Conservation (phyloP, 1,139 yeast genomes). For the Yamadazyma oceani region DNA sequence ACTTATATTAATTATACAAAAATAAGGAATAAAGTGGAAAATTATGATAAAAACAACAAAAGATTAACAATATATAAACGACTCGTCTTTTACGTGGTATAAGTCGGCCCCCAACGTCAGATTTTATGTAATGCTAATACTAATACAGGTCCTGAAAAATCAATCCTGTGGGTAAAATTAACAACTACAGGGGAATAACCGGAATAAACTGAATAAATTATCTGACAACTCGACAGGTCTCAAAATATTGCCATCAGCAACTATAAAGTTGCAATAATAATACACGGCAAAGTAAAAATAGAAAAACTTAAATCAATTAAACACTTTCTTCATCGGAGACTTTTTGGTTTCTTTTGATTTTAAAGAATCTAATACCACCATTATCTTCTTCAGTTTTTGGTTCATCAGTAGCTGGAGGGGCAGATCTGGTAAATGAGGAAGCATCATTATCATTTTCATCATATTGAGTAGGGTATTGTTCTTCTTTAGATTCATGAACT, state of each 20-base stretch:
- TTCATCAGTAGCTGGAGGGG: conserved; percentile 29
- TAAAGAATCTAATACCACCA: conserved; percentile 77
- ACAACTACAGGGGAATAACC: no score
- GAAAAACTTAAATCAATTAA: conserved; percentile 19
- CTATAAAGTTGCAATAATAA: background rate
- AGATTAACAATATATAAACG: background rate
- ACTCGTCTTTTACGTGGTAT: background rate
- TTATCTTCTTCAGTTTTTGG: conserved; percentile 35
- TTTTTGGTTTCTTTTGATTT: conserved; percentile 67
- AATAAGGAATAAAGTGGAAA: background rate
- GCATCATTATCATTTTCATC: conserved; percentile 32
- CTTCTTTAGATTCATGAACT: conserved; percentile 27
- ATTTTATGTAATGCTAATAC: background rate
- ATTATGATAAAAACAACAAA: background rate
- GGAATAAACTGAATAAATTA: no score
- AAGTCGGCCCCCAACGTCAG: background rate
- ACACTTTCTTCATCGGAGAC: conserved; percentile 63
- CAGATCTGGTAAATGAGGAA: conserved; percentile 46
- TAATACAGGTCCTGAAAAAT: background rate
- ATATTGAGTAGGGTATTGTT: conserved; percentile 13
- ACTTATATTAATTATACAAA: conserved; percentile 3
- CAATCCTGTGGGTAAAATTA: no score
- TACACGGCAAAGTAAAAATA: no score
- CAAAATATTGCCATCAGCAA: background rate
- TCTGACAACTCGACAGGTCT: no score